phyloP scores from a whole-genome alignment of 164 flowering plant genomes.

The Magnolia changhungtana region DNA sequence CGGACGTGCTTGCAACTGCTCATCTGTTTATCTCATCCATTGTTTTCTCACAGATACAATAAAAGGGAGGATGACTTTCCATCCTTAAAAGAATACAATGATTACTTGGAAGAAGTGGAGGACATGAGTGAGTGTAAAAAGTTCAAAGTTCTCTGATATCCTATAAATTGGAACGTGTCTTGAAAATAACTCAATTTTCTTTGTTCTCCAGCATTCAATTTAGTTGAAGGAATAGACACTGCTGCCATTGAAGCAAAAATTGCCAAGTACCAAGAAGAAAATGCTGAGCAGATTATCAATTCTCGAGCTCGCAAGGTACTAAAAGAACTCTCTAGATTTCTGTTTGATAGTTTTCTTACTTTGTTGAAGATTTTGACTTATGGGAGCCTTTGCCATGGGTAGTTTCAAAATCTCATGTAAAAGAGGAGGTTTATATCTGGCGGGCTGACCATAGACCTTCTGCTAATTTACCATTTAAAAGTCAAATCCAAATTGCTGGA shows the following conservation, averaged over 20 bases:
- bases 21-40: neutral
- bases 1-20: neutral
- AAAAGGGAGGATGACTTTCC: constrained; percentile 92
- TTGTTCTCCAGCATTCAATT: constrained; percentile 44
- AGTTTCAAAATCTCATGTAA: neutral
- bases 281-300: constrained; percentile 82
- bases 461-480: neutral
- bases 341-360: neutral
- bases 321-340: neutral
- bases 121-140: constrained; percentile 73
- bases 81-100: constrained; percentile 81
- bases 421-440: neutral
- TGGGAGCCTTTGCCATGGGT: neutral
- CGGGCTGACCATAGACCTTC: too few relatives aligned
- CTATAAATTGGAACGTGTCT: neutral
- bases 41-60: constrained; percentile 46
- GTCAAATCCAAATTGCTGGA: neutral
- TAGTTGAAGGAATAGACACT: constrained; percentile 74
- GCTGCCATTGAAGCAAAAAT: constrained; percentile 76
- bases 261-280: constrained; percentile 72
- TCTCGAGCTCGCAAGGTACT: constrained; percentile 81
- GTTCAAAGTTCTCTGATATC: constrained; percentile 1
- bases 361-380: neutral
- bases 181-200: neutral
- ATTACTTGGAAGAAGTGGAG: constrained; percentile 95